phyloP scores from a whole-genome alignment of 768 basidiomycete genomes.

The Mycena filopes region DNA sequence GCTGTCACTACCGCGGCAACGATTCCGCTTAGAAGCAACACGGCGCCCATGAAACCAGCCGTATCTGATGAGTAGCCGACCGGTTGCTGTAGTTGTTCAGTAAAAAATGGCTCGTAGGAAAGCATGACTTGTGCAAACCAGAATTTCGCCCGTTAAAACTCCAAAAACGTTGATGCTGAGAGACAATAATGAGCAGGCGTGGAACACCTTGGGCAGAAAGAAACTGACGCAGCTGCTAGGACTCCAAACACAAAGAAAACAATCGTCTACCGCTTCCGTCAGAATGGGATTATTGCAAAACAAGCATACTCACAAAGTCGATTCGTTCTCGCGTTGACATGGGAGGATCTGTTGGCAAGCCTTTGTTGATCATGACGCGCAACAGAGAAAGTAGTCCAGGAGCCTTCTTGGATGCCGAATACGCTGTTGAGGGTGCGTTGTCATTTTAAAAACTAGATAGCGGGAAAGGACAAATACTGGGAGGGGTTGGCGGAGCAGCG shows the following conservation, averaged over 20 bases:
- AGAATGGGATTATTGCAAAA: background rate
- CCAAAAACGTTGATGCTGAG: slow-evolving; percentile 70
- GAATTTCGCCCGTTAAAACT: slow-evolving; percentile 72
- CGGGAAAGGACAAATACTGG: slow-evolving; percentile 60
- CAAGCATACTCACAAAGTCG: slow-evolving; percentile 59
- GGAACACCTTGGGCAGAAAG: background rate
- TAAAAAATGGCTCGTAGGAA: background rate
- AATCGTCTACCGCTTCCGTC: slow-evolving; percentile 43
- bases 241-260: slow-evolving; percentile 69
- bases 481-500: slow-evolving; percentile 76
- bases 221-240: slow-evolving; percentile 69
- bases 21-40: slow-evolving; percentile 76
- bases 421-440: slow-evolving; percentile 54
- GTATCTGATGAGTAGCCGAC: slow-evolving; percentile 73
- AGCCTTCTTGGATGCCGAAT: slow-evolving; percentile 71
- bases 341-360: slow-evolving; percentile 52
- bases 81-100: slow-evolving; percentile 60
- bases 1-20: slow-evolving; percentile 73
- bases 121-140: slow-evolving; percentile 58
- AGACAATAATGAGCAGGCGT: background rate
- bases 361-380: slow-evolving; percentile 61
- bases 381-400: slow-evolving; percentile 64
- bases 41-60: slow-evolving; percentile 77
- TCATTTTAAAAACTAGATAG: slow-evolving; percentile 13
- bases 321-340: slow-evolving; percentile 76